phyloP scores from a whole-genome alignment of 202 grass and related monocot genomes.

The Zoysia matrella region DNA sequence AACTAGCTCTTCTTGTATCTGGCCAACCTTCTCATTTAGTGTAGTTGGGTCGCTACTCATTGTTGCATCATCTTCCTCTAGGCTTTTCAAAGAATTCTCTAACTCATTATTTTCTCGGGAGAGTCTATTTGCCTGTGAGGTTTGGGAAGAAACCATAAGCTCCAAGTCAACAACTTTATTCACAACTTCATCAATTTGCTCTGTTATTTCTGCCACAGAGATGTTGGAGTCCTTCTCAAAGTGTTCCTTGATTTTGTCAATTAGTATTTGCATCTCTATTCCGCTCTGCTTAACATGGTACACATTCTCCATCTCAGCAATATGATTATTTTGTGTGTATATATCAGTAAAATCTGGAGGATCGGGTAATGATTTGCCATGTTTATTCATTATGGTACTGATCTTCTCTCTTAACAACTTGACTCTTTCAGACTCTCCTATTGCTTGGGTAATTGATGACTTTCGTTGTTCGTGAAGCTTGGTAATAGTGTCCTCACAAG shows the following conservation, averaged over 20 bases:
- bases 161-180: conserved; percentile 78
- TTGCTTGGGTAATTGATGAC: conserved; percentile 51
- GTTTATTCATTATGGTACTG: conserved; percentile 52
- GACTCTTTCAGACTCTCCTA: conserved; percentile 56
- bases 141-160: conserved; percentile 80
- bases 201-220: conserved; percentile 69
- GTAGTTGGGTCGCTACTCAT: conserved; percentile 42
- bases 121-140: conserved; percentile 72
- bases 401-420: conserved; percentile 65
- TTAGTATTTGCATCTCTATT: conserved; percentile 49
- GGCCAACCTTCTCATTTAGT: conserved; percentile 59
- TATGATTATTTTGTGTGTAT: conserved; percentile 23
- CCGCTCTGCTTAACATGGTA: conserved; percentile 61
- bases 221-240: conserved; percentile 64
- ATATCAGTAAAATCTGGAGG: conserved; percentile 33
- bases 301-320: conserved; percentile 37
- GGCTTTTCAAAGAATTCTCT: conserved; percentile 57
- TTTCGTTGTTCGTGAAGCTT: conserved; percentile 76
- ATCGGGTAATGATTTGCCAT: conserved; percentile 45
- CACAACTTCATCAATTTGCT: conserved; percentile 83
- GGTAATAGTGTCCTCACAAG: conserved; percentile 82
- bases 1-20: conserved; percentile 66
- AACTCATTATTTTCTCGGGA: conserved; percentile 63
- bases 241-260: conserved; percentile 71
- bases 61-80: conserved; percentile 60